phyloP scores from a whole-genome alignment of 2,329 filamentous ascomycete species.

The Ophiostoma sp. region DNA sequence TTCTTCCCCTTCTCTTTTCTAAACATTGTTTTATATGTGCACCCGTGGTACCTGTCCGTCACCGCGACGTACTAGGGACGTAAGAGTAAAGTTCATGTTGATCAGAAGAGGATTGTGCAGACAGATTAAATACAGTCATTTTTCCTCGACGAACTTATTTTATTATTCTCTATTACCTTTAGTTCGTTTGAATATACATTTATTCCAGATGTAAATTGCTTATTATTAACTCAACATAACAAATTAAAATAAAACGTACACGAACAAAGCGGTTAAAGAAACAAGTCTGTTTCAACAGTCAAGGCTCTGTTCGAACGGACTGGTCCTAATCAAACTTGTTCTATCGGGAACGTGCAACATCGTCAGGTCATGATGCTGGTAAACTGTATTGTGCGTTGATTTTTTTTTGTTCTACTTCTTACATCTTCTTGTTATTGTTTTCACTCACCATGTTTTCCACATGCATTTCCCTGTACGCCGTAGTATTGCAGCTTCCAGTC shows the following conservation, averaged over 20 bases:
- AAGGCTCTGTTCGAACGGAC: not conserved
- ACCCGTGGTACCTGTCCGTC: not conserved
- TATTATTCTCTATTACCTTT: too few species aligned
- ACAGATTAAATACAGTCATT: too few species aligned
- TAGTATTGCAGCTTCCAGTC: not conserved
- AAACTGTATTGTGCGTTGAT: not conserved
- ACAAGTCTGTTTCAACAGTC: not conserved
- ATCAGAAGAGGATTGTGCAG: too few species aligned
- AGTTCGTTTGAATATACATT: too few species aligned
- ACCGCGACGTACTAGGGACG: not conserved
- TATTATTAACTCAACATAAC: not conserved
- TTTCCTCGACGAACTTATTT: too few species aligned
- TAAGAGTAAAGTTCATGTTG: too few species aligned
- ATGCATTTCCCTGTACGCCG: not conserved
- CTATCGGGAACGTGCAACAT: not conserved
- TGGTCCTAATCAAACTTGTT: not conserved
- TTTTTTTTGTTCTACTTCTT: not conserved
- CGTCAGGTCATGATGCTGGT: not conserved
- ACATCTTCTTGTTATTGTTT: not conserved
- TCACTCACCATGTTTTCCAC: not conserved
- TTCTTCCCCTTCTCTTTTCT: too few species aligned
- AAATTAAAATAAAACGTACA: not conserved
- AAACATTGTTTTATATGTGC: too few species aligned
- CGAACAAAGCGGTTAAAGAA: slow-evolving; percentile 15
- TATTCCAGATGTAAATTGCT: too few species aligned